phyloP scores from a whole-genome alignment of 1,139 yeast genomes.

The Keqinozyma sinolaborantium region DNA sequence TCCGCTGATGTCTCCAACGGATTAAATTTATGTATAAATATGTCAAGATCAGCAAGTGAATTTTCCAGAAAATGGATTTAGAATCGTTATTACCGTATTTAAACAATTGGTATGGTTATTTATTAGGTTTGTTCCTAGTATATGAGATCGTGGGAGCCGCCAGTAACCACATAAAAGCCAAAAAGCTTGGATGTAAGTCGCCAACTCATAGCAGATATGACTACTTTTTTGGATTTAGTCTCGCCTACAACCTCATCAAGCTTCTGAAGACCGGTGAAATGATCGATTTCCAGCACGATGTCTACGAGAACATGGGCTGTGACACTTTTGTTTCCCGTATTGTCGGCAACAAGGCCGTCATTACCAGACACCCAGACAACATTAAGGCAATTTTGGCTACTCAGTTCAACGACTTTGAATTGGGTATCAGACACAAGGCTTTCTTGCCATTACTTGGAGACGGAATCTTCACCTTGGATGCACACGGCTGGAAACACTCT shows the following conservation, averaged over 20 bases:
- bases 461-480: constrained; percentile 57
- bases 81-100: no score
- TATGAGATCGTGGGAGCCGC: no score
- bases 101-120: no score
- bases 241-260: constrained; percentile 12
- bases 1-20: no score
- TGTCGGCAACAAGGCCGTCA: constrained; percentile 17
- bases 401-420: constrained; percentile 48
- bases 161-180: no score
- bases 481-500: constrained; percentile 56
- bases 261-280: constrained; percentile 20
- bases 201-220: constrained; percentile 10
- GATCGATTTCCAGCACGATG: constrained; percentile 15
- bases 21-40: no score
- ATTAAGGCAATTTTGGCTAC: constrained; percentile 39
- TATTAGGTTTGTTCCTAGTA: no score
- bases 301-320: constrained; percentile 10
- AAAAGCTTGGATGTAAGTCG: constrained; percentile 18
- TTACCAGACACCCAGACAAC: constrained; percentile 37
- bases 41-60: no score
- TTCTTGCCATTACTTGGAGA: constrained; percentile 48
- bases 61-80: no score
- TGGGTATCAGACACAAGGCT: constrained; percentile 45
- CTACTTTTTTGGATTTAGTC: constrained; percentile 20
- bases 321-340: constrained; percentile 18